These are phyloP conservation scores for Fusarium clavum DNA, from an alignment of 2,329 filamentous ascomycete genomes.

Conservation along the genomic window DNA sequence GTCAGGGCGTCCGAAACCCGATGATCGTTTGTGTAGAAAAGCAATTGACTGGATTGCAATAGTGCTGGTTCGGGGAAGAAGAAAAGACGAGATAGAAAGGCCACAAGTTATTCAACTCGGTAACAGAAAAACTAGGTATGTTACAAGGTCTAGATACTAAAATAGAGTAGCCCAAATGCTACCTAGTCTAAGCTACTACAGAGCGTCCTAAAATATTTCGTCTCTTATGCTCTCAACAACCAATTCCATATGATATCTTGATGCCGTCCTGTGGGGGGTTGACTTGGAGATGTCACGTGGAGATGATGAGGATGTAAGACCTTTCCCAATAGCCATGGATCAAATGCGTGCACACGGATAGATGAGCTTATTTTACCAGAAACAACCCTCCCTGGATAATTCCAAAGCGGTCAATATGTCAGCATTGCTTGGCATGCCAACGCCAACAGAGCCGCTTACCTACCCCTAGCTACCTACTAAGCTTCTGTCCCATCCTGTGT, in stretches of 20 bases:
- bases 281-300: background rate
- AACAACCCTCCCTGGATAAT: background rate
- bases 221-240: background rate
- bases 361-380: background rate
- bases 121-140: background rate
- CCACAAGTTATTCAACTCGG: background rate
- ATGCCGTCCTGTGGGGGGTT: background rate
- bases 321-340: background rate
- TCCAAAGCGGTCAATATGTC: background rate
- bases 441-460: constrained; percentile 1
- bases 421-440: background rate
- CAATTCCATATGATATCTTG: background rate
- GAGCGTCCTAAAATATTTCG: background rate
- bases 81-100: background rate
- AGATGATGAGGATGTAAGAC: background rate
- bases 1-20: too few relatives aligned
- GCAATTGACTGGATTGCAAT: background rate
- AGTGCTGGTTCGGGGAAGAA: background rate
- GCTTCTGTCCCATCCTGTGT: background rate
- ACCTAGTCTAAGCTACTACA: background rate
- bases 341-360: background rate
- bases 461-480: background rate
- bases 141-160: background rate
- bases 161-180: background rate
- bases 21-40: background rate